phyloP scores from a whole-genome alignment of 192 early-diverging fungal species.

The Gorgonomyces haynaldii region DNA sequence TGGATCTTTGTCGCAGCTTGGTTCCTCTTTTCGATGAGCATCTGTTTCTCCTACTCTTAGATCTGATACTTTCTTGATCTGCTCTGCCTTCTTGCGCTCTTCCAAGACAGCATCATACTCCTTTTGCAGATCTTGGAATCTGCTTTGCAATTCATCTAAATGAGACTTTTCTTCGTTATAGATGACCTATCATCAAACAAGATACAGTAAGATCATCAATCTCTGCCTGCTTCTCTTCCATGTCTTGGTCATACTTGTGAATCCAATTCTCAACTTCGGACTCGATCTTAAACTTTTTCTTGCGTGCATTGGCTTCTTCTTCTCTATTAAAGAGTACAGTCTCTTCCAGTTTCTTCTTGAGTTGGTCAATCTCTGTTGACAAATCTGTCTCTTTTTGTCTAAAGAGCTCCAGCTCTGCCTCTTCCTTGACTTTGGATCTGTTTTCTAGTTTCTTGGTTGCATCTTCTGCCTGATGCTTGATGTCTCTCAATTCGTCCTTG shows the following conservation, averaged over 20 bases:
- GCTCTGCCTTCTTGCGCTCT: conserved; percentile 28
- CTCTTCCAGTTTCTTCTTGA: conserved; percentile 17
- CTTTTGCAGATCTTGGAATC: conserved; percentile 29
- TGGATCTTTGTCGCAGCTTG: too few species aligned
- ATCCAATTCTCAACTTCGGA: conserved; percentile 56
- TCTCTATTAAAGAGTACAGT: conserved; percentile 26
- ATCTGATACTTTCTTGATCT: conserved; percentile 36
- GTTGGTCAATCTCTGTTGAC: conserved; percentile 19
- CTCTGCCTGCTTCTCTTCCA: conserved; percentile 49
- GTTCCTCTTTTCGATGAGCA: too few species aligned
- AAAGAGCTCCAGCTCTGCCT: conserved; percentile 32
- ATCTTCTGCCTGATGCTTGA: conserved; percentile 49
- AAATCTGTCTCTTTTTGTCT: conserved; percentile 23
- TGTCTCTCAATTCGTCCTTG: conserved; percentile 40
- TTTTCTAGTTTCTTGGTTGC: conserved; percentile 41
- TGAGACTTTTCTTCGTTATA: conserved; percentile 43
- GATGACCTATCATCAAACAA: conserved; percentile 19
- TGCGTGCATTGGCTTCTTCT: conserved; percentile 41
- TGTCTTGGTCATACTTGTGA: conserved; percentile 54
- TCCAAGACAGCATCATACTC: conserved; percentile 41
- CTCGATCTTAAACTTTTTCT: conserved; percentile 49
- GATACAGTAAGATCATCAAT: conserved; percentile 43
- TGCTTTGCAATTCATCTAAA: conserved; percentile 36
- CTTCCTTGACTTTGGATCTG: conserved; percentile 46
- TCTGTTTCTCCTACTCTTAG: too few species aligned